phyloP scores from a whole-genome alignment of 495 filamentous ascomycete genomes.

The Chaetomium fimeti region DNA sequence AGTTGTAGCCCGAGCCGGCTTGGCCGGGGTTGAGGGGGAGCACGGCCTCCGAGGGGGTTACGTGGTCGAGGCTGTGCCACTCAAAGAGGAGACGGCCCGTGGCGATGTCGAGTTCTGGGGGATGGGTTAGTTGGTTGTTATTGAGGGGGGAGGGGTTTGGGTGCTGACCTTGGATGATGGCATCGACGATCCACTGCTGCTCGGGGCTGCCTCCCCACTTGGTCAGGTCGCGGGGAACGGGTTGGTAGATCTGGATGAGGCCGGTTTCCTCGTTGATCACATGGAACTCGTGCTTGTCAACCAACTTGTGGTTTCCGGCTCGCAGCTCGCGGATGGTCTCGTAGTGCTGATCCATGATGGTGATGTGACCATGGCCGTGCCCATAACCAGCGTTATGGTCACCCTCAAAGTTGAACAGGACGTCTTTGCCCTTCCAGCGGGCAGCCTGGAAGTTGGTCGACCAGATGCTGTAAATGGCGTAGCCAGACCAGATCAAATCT shows the following conservation, averaged over 20 bases:
- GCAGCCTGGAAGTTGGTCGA: conserved; percentile 45
- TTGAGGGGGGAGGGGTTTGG: conserved; percentile 31
- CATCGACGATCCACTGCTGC: conserved; percentile 53
- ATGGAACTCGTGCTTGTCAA: conserved; percentile 57
- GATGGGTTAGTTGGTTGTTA: conserved; percentile 4
- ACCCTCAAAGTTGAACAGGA: conserved; percentile 56
- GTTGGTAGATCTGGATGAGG: conserved; percentile 49
- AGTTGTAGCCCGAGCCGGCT: conserved; percentile 49
- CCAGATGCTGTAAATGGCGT: conserved; percentile 56
- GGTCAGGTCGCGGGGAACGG: conserved; percentile 42
- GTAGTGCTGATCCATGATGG: conserved; percentile 53
- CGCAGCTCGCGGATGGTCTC: conserved; percentile 55
- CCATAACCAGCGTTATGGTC: conserved; percentile 56
- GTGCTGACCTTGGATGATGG: conserved; percentile 52
- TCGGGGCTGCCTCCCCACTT: conserved; percentile 39
- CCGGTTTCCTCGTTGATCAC: conserved; percentile 53
- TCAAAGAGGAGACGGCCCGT: conserved; percentile 44
- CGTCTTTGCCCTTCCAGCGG: conserved; percentile 52
- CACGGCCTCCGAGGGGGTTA: conserved; percentile 49
- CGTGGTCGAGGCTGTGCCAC: conserved; percentile 39
- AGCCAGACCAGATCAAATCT: conserved; percentile 57
- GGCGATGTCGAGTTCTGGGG: conserved; percentile 39
- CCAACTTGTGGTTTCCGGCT: conserved; percentile 53
- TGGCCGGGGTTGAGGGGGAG: conserved; percentile 54
- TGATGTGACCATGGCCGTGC: conserved; percentile 53